phyloP scores from a whole-genome alignment of 2,329 filamentous ascomycete genomes.

The Fusarium sp. region DNA sequence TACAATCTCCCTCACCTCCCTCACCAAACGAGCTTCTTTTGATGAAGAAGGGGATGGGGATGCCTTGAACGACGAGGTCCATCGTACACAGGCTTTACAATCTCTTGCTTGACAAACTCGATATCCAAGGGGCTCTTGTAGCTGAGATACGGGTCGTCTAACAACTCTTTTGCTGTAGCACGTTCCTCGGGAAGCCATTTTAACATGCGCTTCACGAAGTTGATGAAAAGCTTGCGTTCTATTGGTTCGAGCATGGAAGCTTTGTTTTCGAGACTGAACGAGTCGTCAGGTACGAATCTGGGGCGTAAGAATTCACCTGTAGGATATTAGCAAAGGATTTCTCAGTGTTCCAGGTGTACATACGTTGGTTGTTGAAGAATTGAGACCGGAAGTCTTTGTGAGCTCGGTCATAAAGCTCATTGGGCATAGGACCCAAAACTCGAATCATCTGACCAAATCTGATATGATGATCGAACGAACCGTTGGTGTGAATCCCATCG shows the following conservation, averaged over 20 bases:
- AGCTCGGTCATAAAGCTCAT: constrained; percentile 42
- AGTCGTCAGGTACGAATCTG: constrained; percentile 41
- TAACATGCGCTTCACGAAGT: constrained; percentile 49
- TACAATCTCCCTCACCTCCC: too few species aligned
- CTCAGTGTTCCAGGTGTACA: background rate
- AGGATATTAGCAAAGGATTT: background rate
- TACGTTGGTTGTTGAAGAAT: constrained; percentile 43
- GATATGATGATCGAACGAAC: constrained; percentile 42
- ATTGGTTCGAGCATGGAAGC: constrained; percentile 32
- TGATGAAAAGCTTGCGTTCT: constrained; percentile 47
- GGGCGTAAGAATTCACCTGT: constrained; percentile 41
- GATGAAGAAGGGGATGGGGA: too few species aligned
- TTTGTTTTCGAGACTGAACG: constrained; percentile 14
- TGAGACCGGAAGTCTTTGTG: constrained; percentile 34
- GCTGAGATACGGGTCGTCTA: constrained; percentile 49
- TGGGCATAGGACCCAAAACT: constrained; percentile 47
- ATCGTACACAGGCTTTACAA: too few species aligned
- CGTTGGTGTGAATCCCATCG: constrained; percentile 32
- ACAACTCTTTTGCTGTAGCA: constrained; percentile 48
- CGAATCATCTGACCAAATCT: constrained; percentile 50
- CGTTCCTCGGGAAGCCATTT: constrained; percentile 49
- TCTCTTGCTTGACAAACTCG: too few species aligned
- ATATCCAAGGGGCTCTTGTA: too few species aligned
- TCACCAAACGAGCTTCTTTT: too few species aligned
- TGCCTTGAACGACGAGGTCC: too few species aligned